phyloP scores from a whole-genome alignment of 768 basidiomycete genomes.

The Xanthoconium purpureum region DNA sequence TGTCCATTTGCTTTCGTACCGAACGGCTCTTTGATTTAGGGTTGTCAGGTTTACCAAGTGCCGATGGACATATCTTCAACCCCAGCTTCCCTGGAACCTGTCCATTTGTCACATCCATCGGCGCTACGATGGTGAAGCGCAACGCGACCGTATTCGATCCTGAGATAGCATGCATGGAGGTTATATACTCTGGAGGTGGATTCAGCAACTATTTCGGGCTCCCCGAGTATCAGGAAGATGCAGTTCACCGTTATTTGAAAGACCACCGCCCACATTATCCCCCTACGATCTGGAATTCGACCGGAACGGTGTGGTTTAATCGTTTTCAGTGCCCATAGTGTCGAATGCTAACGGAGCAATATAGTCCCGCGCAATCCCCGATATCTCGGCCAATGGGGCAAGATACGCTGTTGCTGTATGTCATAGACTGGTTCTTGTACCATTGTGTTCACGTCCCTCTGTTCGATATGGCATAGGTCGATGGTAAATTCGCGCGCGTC shows the following conservation, averaged over 20 bases:
- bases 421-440: neutral
- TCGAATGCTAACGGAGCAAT: constrained; percentile 12
- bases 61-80: constrained; percentile 49
- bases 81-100: constrained; percentile 50
- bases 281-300: constrained; percentile 27
- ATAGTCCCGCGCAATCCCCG: constrained; percentile 37
- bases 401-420: constrained; percentile 24
- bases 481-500: constrained; percentile 26
- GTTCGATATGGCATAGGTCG: constrained; percentile 1
- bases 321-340: too few species aligned
- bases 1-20: neutral
- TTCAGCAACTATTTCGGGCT: constrained; percentile 42
- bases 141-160: constrained; percentile 38
- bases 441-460: neutral
- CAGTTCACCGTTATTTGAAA: constrained; percentile 31
- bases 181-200: constrained; percentile 44
- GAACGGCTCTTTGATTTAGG: neutral
- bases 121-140: constrained; percentile 44
- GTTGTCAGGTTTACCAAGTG: constrained; percentile 20
- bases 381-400: constrained; percentile 38
- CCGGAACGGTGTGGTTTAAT: constrained; percentile 18
- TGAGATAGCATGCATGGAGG: constrained; percentile 46
- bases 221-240: constrained; percentile 39
- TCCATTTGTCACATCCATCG: constrained; percentile 51
- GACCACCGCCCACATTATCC: constrained; percentile 31